These are phyloP conservation scores for Tolypocladium sp. DNA, from an alignment of 2,329 filamentous ascomycete species.

Conservation along the genomic window DNA sequence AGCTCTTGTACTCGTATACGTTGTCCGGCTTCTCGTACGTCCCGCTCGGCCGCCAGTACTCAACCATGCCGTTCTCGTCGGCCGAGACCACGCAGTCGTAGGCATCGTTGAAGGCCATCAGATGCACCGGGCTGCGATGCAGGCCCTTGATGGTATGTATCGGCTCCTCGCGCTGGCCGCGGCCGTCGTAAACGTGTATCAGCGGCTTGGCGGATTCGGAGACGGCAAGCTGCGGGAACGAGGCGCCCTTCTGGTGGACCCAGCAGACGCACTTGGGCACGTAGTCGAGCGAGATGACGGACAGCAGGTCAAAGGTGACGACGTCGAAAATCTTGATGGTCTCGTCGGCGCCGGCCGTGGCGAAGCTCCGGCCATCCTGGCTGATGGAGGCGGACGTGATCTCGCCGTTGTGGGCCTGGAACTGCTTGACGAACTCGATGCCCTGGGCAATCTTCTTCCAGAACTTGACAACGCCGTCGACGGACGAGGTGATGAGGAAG, in stretches of 20 bases:
- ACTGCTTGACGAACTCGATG: conserved; percentile 98
- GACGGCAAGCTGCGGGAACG: conserved; percentile 75
- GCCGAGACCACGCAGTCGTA: conserved; percentile 88
- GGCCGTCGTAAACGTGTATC: conserved; percentile 81
- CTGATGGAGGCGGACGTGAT: conserved; percentile 79
- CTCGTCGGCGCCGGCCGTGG: conserved; percentile 71
- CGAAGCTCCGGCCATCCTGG: conserved; percentile 86
- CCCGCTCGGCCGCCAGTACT: conserved; percentile 83
- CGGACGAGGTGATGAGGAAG: conserved; percentile 87
- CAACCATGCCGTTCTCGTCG: conserved; percentile 86
- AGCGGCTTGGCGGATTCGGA: conserved; percentile 64
- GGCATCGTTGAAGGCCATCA: conserved; percentile 82
- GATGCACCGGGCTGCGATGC: conserved; percentile 71
- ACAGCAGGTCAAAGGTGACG: conserved; percentile 78
- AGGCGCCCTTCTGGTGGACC: conserved; percentile 83
- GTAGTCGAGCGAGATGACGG: conserved; percentile 72
- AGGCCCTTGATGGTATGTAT: conserved; percentile 70
- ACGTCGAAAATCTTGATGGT: conserved; percentile 75
- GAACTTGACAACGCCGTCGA: conserved; percentile 97
- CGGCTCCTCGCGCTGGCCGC: conserved; percentile 68
- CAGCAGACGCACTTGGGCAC: conserved; percentile 77
- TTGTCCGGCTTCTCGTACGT: conserved; percentile 84
- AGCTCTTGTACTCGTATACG: conserved; percentile 88
- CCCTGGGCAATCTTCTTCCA: conserved; percentile 93
- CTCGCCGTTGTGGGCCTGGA: conserved; percentile 79